Conservation (phyloP, 352 stramenopile species). For the Pelagophyceae sp. region DNA sequence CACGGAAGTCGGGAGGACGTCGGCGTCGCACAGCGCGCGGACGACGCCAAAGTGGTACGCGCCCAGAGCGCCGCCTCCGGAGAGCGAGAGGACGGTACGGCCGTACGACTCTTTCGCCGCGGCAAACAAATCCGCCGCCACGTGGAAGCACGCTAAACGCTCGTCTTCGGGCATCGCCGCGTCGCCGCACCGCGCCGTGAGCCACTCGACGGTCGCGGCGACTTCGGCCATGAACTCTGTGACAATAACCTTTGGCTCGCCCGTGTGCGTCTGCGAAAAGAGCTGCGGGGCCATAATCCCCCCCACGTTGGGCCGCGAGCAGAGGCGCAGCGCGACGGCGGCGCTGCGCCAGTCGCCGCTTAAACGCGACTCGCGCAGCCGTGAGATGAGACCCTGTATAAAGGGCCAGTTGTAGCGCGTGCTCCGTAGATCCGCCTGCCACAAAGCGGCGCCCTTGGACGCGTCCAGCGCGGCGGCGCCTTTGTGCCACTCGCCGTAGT, state of each 20-base stretch:
- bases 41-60: slow-evolving; percentile 91
- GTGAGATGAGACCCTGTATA: slow-evolving; percentile 42
- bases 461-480: not conserved
- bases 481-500: not conserved
- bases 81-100: slow-evolving; percentile 86
- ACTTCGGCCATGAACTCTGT: slow-evolving; percentile 49
- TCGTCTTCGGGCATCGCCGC: slow-evolving; percentile 21
- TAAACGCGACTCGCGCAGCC: slow-evolving; percentile 30
- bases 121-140: slow-evolving; percentile 48
- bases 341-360: slow-evolving; percentile 40
- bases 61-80: slow-evolving; percentile 82
- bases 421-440: not conserved
- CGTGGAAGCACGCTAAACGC: slow-evolving; percentile 27
- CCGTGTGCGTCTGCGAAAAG: slow-evolving; percentile 54
- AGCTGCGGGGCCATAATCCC: slow-evolving; percentile 59
- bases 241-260: slow-evolving; percentile 51
- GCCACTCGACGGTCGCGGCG: not conserved
- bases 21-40: slow-evolving; percentile 53
- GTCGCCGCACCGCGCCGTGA: not conserved
- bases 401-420: slow-evolving; percentile 54
- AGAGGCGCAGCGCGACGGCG: slow-evolving; percentile 53
- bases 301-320: slow-evolving; percentile 59
- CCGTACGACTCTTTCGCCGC: slow-evolving; percentile 72
- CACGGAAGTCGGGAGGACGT: slow-evolving; percentile 51
- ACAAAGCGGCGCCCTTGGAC: not conserved